Evolutionary conservation across 805 yeast genomes (phyloP).

Genomic region (Candida saitoana): DNA sequence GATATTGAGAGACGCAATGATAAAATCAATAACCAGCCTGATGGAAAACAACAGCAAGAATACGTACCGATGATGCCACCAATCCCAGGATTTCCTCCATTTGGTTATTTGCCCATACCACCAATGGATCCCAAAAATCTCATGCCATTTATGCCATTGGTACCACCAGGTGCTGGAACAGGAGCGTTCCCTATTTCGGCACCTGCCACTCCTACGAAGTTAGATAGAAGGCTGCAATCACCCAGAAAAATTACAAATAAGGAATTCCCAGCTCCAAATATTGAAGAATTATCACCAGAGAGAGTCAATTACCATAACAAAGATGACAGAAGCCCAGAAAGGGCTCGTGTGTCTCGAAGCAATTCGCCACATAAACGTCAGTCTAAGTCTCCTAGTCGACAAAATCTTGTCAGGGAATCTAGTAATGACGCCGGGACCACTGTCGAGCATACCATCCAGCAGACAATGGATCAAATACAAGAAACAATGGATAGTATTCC

Average conservation of each 20-base stretch:
- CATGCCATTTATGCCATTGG: background rate
- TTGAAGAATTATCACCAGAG: background rate
- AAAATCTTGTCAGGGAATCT: background rate
- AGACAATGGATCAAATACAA: background rate
- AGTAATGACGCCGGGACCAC: background rate
- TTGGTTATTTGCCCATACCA: background rate
- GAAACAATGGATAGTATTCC: background rate
- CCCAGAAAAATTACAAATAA: background rate
- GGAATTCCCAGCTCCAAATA: background rate
- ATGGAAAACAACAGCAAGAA: background rate
- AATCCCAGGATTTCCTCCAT: background rate
- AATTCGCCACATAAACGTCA: background rate
- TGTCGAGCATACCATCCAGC: background rate
- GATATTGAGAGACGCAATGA: background rate
- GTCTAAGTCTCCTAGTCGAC: background rate
- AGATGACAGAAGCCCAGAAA: background rate
- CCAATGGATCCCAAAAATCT: background rate
- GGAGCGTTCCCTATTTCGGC: background rate
- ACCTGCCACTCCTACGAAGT: background rate
- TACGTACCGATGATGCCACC: conserved; percentile 1
- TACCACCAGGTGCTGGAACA: background rate
- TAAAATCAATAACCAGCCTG: background rate
- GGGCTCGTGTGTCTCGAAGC: background rate
- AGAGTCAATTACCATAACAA: background rate
- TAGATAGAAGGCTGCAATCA: background rate